Percentiles rank a stretch among this genome's conserved stretches.
phyloP scores from a whole-genome alignment of 345 rosid genomes.

The Gossypium raimondii region DNA sequence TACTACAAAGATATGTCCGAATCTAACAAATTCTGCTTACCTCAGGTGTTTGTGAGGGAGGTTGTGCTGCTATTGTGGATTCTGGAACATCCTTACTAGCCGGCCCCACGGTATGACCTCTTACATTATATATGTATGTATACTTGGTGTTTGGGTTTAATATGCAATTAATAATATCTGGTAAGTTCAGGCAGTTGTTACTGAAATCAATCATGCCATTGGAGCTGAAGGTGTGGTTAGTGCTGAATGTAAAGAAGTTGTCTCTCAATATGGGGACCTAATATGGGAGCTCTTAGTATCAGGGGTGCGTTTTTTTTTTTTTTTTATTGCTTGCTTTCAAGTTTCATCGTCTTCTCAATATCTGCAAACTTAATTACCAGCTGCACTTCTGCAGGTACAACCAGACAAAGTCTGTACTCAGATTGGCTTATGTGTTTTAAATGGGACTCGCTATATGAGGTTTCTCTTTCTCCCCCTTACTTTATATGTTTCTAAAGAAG shows the following conservation, averaged over 20 bases:
- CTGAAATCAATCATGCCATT: slow-evolving; percentile 76
- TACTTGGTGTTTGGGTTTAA: neutral
- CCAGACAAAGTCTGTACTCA: slow-evolving; percentile 55
- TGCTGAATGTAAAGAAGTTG: slow-evolving; percentile 63
- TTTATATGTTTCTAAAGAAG: neutral
- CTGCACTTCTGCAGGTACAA: slow-evolving; percentile 34
- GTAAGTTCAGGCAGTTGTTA: slow-evolving; percentile 45
- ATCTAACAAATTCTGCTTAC: neutral
- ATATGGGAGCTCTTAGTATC: slow-evolving; percentile 70
- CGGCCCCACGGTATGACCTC: slow-evolving; percentile 62
- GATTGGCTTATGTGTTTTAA: slow-evolving; percentile 51
- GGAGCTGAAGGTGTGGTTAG: slow-evolving; percentile 69
- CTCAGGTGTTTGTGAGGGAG: slow-evolving; percentile 48
- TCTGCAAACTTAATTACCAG: neutral
- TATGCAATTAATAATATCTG: neutral
- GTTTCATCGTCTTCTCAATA: neutral
- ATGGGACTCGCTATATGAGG: slow-evolving; percentile 23
- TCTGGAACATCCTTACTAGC: slow-evolving; percentile 78
- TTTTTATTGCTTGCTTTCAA: neutral
- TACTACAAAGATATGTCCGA: neutral
- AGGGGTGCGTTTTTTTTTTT: slow-evolving; percentile 44
- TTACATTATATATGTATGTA: neutral
- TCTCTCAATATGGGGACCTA: slow-evolving; percentile 60
- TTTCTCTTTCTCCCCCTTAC: slow-evolving; percentile 13
- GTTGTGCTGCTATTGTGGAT: slow-evolving; percentile 75